These are phyloP conservation scores for Juglanconis oblonga DNA, from an alignment of 2,329 filamentous ascomycete genomes.

Conservation along the genomic window DNA sequence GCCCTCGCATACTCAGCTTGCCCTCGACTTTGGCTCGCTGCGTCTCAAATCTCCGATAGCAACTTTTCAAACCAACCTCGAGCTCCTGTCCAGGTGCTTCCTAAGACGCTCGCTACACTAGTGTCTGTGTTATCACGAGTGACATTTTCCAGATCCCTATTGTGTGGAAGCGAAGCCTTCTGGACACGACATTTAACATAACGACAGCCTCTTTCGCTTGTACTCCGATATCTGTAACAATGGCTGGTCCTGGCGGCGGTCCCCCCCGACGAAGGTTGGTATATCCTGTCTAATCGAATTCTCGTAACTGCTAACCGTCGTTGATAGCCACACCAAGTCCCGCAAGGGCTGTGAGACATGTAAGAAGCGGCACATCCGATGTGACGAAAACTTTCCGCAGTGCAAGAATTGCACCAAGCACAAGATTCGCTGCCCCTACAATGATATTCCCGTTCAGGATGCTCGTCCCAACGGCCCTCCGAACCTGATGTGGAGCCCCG, in stretches of 20 bases:
- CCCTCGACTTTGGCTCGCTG: neutral
- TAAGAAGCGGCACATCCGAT: constrained; percentile 95
- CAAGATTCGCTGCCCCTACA: constrained; percentile 97
- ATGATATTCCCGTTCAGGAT: constrained; percentile 74
- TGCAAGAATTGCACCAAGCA: constrained; percentile 99
- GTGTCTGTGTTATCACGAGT: constrained; percentile 13
- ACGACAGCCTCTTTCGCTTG: neutral
- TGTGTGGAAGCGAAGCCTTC: no score
- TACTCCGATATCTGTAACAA: constrained; percentile 40
- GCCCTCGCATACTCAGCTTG: neutral
- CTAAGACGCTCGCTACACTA: constrained; percentile 3
- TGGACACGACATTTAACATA: constrained; percentile 13
- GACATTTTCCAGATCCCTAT: neutral
- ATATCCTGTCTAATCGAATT: neutral
- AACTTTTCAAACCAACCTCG: neutral
- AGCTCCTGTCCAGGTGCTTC: neutral
- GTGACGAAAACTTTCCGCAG: constrained; percentile 96
- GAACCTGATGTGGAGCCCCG: constrained; percentile 79
- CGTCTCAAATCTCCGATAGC: neutral
- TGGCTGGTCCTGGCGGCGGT: constrained; percentile 94
- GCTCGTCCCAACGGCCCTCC: constrained; percentile 59
- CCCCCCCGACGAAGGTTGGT: constrained; percentile 70
- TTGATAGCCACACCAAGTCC: constrained; percentile 88
- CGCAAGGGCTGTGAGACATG: constrained; percentile 98
- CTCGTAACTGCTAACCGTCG: constrained; percentile 21